These are phyloP conservation scores for Saccharomyces paradoxus DNA, from an alignment of 805 yeast species.

Conservation along the genomic window DNA sequence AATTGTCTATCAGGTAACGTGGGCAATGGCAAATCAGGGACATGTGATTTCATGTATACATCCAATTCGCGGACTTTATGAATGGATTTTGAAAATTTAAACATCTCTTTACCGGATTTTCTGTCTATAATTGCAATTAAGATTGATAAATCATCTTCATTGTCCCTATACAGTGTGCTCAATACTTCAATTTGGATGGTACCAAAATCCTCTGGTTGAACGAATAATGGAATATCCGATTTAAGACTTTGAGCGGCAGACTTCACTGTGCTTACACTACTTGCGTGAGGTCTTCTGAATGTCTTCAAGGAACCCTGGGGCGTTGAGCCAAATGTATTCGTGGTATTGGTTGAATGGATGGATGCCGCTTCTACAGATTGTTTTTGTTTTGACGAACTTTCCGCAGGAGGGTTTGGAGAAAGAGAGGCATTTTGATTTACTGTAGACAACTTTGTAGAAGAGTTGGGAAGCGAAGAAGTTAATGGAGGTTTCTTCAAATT, in stretches of 20 bases:
- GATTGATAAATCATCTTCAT: slow-evolving; percentile 51
- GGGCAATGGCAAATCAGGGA: slow-evolving; percentile 43
- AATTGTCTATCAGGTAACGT: slow-evolving; percentile 53
- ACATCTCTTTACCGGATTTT: slow-evolving; percentile 55
- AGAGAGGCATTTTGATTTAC: neutral
- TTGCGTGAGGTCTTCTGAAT: slow-evolving; percentile 6
- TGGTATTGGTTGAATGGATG: slow-evolving; percentile 5
- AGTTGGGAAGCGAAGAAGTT: neutral
- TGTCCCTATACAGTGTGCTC: slow-evolving; percentile 38
- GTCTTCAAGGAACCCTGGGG: neutral
- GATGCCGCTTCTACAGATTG: slow-evolving; percentile 5
- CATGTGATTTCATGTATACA: slow-evolving; percentile 45
- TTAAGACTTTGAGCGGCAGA: slow-evolving; percentile 6
- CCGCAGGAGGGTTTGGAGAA: neutral
- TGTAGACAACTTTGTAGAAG: slow-evolving; percentile 1
- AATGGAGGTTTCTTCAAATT: slow-evolving; percentile 2
- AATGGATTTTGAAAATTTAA: slow-evolving; percentile 62
- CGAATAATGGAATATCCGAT: slow-evolving; percentile 41
- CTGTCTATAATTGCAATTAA: slow-evolving; percentile 59
- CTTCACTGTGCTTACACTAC: slow-evolving; percentile 7
- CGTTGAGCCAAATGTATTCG: neutral
- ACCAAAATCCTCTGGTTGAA: slow-evolving; percentile 51
- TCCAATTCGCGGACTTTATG: slow-evolving; percentile 57
- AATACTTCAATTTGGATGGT: slow-evolving; percentile 42
- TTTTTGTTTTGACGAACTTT: neutral